Evolutionary conservation across 495 filamentous ascomycete genomes (phyloP).

Genomic region (Parmelia sp.): DNA sequence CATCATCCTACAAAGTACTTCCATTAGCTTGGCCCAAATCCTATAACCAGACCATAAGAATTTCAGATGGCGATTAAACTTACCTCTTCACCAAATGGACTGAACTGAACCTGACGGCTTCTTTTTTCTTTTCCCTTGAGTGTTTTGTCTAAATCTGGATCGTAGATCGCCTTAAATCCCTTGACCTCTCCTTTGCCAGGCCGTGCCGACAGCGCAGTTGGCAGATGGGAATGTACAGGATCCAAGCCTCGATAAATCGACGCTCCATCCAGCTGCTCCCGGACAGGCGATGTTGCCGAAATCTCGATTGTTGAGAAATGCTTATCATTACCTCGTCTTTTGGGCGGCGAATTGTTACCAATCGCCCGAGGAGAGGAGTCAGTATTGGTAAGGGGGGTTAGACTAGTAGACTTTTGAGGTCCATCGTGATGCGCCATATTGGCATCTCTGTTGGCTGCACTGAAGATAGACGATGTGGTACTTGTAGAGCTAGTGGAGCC

Average conservation of each 20-base stretch:
- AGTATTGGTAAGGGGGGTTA: slow-evolving; percentile 70
- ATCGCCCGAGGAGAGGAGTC: slow-evolving; percentile 69
- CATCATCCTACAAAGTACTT: slow-evolving; percentile 52
- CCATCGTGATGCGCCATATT: slow-evolving; percentile 44
- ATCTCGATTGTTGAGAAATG: slow-evolving; percentile 7
- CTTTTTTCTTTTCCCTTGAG: slow-evolving; percentile 56
- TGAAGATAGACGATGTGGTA: slow-evolving; percentile 58
- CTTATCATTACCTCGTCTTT: slow-evolving; percentile 32
- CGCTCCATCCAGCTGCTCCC: slow-evolving; percentile 16
- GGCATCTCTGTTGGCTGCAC: slow-evolving; percentile 34
- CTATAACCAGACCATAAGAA: neutral
- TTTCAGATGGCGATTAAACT: slow-evolving; percentile 18
- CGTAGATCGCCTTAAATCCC: slow-evolving; percentile 65
- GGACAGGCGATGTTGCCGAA: slow-evolving; percentile 11
- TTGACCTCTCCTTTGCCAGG: slow-evolving; percentile 54
- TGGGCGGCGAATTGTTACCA: slow-evolving; percentile 44
- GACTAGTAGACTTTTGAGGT: slow-evolving; percentile 45
- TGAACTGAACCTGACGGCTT: slow-evolving; percentile 56
- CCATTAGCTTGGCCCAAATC: slow-evolving; percentile 9
- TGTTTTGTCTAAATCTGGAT: slow-evolving; percentile 61
- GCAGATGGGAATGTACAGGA: slow-evolving; percentile 25
- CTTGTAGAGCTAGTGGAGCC: slow-evolving; percentile 63
- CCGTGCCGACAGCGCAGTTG: slow-evolving; percentile 53
- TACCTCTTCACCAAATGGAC: slow-evolving; percentile 56
- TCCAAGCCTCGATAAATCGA: slow-evolving; percentile 14